phyloP scores from a whole-genome alignment of 371 early-diverging fungal species.

The Mucor sp. region DNA sequence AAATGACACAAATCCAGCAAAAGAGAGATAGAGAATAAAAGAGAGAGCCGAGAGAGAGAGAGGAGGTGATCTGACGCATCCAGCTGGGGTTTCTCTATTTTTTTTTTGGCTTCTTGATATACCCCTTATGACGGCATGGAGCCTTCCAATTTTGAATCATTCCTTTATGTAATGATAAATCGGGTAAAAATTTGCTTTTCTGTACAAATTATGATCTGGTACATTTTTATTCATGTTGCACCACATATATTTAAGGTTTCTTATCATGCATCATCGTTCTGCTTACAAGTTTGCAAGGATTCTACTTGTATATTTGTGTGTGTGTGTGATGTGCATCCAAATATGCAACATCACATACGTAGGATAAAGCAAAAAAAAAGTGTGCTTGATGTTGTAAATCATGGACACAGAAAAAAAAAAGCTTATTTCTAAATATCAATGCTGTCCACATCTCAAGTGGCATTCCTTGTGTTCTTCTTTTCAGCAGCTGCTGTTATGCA shows the following conservation, averaged over 20 bases:
- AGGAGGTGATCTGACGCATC: background rate
- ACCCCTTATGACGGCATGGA: background rate
- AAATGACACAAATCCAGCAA: background rate
- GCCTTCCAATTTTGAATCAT: background rate
- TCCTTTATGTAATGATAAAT: background rate
- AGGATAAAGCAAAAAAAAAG: too few relatives aligned
- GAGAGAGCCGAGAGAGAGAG: background rate
- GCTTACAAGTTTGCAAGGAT: background rate
- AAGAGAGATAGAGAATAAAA: too few relatives aligned
- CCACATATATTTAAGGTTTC: background rate
- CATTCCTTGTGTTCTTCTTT: too few relatives aligned
- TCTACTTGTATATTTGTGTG: background rate
- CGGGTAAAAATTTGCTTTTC: background rate
- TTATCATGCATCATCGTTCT: conserved; percentile 1
- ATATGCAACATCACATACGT: background rate
- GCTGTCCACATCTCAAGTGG: too few relatives aligned
- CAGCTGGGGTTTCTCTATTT: too few relatives aligned
- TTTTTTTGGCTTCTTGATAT: background rate
- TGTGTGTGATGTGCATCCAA: background rate
- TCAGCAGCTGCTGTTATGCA: too few relatives aligned
- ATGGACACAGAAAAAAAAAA: background rate
- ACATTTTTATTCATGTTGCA: background rate
- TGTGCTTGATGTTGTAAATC: too few relatives aligned
- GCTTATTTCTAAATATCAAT: too few relatives aligned
- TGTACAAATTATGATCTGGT: background rate